Percentiles rank a stretch among this genome's conserved stretches.
Evolutionary conservation across 306 rosid genomes (phyloP).

Genomic region (Castanospermum australe): DNA sequence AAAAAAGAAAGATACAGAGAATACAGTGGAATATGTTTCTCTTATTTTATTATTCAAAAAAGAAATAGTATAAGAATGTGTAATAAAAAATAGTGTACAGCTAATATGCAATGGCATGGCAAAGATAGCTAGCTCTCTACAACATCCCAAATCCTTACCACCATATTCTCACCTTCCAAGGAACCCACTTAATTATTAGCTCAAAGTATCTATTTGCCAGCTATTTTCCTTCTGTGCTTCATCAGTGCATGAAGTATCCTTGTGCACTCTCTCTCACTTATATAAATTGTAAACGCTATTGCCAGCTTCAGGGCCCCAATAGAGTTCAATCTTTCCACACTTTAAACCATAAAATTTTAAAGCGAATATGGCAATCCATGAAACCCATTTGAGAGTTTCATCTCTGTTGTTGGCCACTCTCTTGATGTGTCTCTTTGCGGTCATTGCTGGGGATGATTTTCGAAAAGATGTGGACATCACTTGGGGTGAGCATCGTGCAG

Average conservation of each 20-base stretch:
- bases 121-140: not conserved
- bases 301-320: not conserved
- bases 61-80: no score
- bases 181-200: not conserved
- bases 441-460: constrained; percentile 6
- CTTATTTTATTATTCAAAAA: no score
- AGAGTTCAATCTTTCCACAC: not conserved
- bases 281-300: constrained; percentile 1
- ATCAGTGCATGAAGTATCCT: not conserved
- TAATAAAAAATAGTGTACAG: no score
- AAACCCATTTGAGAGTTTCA: not conserved
- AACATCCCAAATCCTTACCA: not conserved
- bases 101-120: not conserved
- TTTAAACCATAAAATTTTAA: not conserved
- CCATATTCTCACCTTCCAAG: not conserved
- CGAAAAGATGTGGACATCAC: not conserved
- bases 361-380: constrained; percentile 12
- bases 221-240: constrained; percentile 18
- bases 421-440: not conserved
- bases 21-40: no score
- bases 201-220: not conserved
- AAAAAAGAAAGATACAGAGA: no score
- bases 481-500: constrained; percentile 33
- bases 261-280: not conserved
- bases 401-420: not conserved